Percentiles rank a stretch among this genome's conserved stretches.
These are phyloP conservation scores for Fragaria iinumae DNA, from an alignment of 306 rosid genomes.

Conservation along the genomic window DNA sequence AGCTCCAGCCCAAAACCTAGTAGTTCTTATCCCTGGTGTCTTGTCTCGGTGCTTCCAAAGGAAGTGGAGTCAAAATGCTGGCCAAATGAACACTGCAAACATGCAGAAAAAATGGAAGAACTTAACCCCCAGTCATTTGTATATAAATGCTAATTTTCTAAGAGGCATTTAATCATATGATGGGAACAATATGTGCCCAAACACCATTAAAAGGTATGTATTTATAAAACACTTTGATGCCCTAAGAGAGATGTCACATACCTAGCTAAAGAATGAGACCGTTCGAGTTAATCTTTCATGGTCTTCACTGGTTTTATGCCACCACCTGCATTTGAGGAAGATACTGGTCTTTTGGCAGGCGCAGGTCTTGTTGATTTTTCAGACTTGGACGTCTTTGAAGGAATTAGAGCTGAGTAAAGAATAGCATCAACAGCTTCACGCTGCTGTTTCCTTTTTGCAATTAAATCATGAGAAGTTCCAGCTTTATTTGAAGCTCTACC, in stretches of 20 bases:
- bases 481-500: conserved; percentile 37
- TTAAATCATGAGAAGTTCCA: conserved; percentile 41
- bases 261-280: conserved; percentile 24
- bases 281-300: conserved; percentile 48
- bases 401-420: conserved; percentile 73
- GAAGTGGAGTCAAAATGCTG: background rate
- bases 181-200: background rate
- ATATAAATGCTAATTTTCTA: background rate
- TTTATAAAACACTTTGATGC: background rate
- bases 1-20: background rate
- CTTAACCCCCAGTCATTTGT: background rate
- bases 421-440: conserved; percentile 92
- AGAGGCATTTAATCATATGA: background rate
- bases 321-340: conserved; percentile 44
- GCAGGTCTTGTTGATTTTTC: conserved; percentile 39
- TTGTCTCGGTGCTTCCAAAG: background rate
- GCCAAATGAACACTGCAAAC: background rate
- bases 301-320: conserved; percentile 53
- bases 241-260: conserved; percentile 18
- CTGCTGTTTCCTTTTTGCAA: conserved; percentile 85
- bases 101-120: background rate
- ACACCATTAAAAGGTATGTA: background rate
- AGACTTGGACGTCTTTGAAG: conserved; percentile 66
- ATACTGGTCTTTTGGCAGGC: conserved; percentile 45
- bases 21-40: background rate